Conservation (phyloP, 192 early-diverging fungal genomes). For the Coemansia erecta region DNA sequence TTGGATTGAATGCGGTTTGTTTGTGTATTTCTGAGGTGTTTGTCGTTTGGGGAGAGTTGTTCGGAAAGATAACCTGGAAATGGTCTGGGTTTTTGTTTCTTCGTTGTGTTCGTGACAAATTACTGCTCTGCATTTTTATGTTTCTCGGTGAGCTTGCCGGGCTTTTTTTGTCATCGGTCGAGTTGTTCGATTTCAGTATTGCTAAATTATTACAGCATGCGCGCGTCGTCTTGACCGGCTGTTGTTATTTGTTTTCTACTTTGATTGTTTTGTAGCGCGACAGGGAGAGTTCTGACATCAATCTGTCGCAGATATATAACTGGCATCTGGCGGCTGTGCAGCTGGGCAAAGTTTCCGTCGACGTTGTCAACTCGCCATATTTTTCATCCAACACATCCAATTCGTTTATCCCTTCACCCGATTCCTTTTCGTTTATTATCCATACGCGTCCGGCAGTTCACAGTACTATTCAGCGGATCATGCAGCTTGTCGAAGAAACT, state of each 20-base stretch:
- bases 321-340: slow-evolving; percentile 35
- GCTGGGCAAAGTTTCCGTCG: slow-evolving; percentile 31
- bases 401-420: slow-evolving; percentile 18
- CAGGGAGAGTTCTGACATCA: slow-evolving; percentile 22
- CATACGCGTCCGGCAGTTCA: slow-evolving; percentile 27
- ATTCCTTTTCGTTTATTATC: slow-evolving; percentile 42
- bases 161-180: background rate
- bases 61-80: background rate
- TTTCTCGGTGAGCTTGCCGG: too few relatives aligned
- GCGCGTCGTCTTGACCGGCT: background rate
- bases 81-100: too few relatives aligned
- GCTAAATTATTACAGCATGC: too few relatives aligned
- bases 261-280: slow-evolving; percentile 35
- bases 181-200: background rate
- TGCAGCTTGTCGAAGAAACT: slow-evolving; percentile 21
- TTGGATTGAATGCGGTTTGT: background rate
- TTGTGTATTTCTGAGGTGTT: too few relatives aligned
- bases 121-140: too few relatives aligned
- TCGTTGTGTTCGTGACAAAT: too few relatives aligned
- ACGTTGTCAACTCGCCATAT: slow-evolving; percentile 36
- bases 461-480: slow-evolving; percentile 25
- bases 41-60: background rate
- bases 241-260: background rate
- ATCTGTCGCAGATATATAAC: slow-evolving; percentile 40
- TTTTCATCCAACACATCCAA: slow-evolving; percentile 14